Evolutionary conservation across 306 rosid species (phyloP), one percentile per base, ranked within the genome.

Genomic region (Luffa aegyptiaca): DNA sequence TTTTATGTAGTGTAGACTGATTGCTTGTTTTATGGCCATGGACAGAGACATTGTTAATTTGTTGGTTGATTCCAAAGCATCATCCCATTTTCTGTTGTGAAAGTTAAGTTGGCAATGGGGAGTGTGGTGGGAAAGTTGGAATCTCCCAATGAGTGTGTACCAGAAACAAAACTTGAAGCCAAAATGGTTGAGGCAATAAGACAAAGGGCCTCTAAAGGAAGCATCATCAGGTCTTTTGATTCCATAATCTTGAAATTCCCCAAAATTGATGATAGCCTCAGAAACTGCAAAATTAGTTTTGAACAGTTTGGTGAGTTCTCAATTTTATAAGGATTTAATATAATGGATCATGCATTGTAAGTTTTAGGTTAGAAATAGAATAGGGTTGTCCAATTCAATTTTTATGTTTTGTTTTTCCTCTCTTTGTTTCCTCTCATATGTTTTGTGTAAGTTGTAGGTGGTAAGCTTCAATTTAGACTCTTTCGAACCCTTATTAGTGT

Each of bases 241-340:
- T 82, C 85, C 83, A 79, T 95, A 78, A 91, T 95, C 87, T 86
- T 95, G 88, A 93, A 95, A 73, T 95, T 95, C 76, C 97, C 93
- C 39, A 95, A 95, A 90, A 91, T 95, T 37, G 99, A 93, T 37
- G 96, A 87, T 82, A 95, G 90, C 87, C 87, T 95, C 37, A 84
- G 96, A 82, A 95, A 89, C 64, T 95, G 99, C 93, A 88, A 85
- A 86, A 85, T 85, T 65, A 91, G 83, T 81, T 95, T 91, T 63
- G 82, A 91, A 88, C 88, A 88, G 82, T 95, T 95, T 78, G 99
- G 98, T 94, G 78, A 81, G 93, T 83, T 72, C 70, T 33, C 18
- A 26, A 26, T 26, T 26, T 26, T 26, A 26, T 26, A 26, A 26
- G 31, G 31, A 1, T 26, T 26, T 26, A 26, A 26, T 26, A 0